Evolutionary conservation across 164 flowering plant genomes (phyloP), one percentile per base, ranked within the genome.

Genomic region (Magnolia officinalis): DNA sequence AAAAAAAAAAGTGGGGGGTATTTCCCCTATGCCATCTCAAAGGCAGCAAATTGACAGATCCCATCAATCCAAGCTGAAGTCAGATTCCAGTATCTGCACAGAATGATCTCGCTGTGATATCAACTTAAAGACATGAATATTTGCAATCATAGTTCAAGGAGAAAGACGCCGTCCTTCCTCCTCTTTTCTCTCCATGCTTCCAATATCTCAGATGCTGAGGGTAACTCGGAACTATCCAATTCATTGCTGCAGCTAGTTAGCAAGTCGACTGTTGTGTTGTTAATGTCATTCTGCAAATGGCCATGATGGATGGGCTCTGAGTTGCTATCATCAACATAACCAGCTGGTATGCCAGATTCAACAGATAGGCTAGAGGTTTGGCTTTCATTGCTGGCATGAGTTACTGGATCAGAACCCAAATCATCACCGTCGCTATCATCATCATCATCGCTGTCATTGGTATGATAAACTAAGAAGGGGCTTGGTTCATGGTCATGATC

Each of bases 191-290:
- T 85, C 98, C 98, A 91, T 14, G 81, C 72, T 70, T 87, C 80
- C 49, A 93, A 82, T 71, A 91, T 91, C 74, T 89, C 91, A 76
- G 79, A 7, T 23, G 93, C 96, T 1, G 96, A 85, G 8, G 94
- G 95, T 72, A 77, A 50, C n/a, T 80, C 69, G 1, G 84, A 74
- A 49, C 52, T 78, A 14, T 50, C 21, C 50, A 76, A 21, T 13
- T 79, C 84, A 65, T 75, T 85, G 63, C n/a, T 72, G 5, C 75
- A 82, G 14, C 65, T 51, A 13, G 18, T 24, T 2, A 69, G 74
- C 69, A 66, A 18, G 45, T 81, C 86, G 66, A 75, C 70, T 50
- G 61, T 78, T 8, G 45, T 50, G 51, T 74, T 79, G 66, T 78
- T 77, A 51, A 5, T 55, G 18, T 70, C 77, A 63, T 78, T 74